Base-by-base conservation (phyloP, 345 rosid species). In the Rhodomyrtus tomentosa region DNA sequence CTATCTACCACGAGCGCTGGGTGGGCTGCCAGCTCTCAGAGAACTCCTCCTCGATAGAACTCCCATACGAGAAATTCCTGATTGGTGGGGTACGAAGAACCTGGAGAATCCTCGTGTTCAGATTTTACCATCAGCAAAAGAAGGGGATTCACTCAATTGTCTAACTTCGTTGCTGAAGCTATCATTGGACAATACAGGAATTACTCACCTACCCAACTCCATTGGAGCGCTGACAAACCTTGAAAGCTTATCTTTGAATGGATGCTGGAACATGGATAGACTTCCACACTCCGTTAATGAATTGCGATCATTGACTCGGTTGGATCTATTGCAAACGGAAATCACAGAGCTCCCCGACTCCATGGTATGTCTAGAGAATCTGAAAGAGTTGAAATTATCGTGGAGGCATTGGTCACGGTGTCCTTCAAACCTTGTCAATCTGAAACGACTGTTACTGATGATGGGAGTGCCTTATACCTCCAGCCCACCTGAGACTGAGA, bases 391-490 rank as follows among this genome's bases (percentile, higher is more conserved):
- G 50, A 49, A 10, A 0, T 11, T 25, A 3, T 38, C 27, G 55
- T 14, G 51, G 14, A 2, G 1, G 8, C 1, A 42, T 5, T 7
- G 8, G 5, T 5, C 1, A 42, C 8, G 5, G 1, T 5, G 45
- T 16, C 15, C 55, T 82, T 54, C 51, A 4, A 21, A 22, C 73
- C 50, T 82, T 5, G 1, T n/a, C 22, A 27, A 38, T 49, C 29
- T 55, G 55, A 36, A 58, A 51, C 21, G 13, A 10, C 14, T 1
- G 14, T 13, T 50, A 11, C 4, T 3, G 4, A 1, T 4, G 1
- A 1, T 6, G 45, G 45, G 3, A 5, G 4, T 1, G 53, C 21
- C 53, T 5, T 20, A 3, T 11, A 50, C 2, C 4, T 13, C 51
- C 3, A 13, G 53, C 53, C 40, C 72, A 20, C 10, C 72, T 24